Base-by-base conservation (phyloP, 345 rosid genomes). In the Capsella bursapastoris region DNA sequence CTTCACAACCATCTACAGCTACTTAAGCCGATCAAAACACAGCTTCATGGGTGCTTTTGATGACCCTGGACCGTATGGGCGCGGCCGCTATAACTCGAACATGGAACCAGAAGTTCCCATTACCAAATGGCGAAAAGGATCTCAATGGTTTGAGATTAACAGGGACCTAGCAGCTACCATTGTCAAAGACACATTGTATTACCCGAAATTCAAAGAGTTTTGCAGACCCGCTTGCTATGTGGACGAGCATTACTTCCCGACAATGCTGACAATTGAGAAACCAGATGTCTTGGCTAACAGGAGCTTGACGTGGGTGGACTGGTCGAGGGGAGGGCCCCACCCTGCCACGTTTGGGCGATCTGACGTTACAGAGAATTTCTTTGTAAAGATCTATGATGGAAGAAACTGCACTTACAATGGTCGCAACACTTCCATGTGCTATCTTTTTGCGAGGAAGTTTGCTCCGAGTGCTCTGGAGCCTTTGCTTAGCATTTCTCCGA, bases 301-400 rank as follows among this genome's bases (percentile, higher is more conserved):
- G 77, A 92, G 94, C 85, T 8, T 89, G 59, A 92, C 99, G 0
- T 92, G 94, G 96, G 97, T 88, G 29, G 99, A 96, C 78, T 96
- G 98, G 99, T 96, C 99, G 0, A 82, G 99, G 56, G 99, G 99
- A 0, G 98, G 98, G 0, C 73, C 97, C 60, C 99, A 92, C 80
- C 99, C 98, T 0, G 98, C 96, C 35, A 92, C 98, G 3, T 96
- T 96, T 32, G 97, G 96, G 70, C 41, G 84, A 68, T 74, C 81
- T 0, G 98, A 92, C 68, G 77, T 96, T 48, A 88, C 86, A 0
- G 90, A 79, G 70, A 88, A 80, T 38, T 92, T 96, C 68, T 82
- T 96, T 79, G 75, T 18, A 61, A 83, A 64, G 71, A 57, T 95
- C 13, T 60, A 18, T 8, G 75, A 68, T 50, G 81, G 83, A 56